A percentile compares a stretch with the other conserved stretches of the same genome.
phyloP scores from a whole-genome alignment of 805 yeast genomes.

The Candida andamanensis region DNA sequence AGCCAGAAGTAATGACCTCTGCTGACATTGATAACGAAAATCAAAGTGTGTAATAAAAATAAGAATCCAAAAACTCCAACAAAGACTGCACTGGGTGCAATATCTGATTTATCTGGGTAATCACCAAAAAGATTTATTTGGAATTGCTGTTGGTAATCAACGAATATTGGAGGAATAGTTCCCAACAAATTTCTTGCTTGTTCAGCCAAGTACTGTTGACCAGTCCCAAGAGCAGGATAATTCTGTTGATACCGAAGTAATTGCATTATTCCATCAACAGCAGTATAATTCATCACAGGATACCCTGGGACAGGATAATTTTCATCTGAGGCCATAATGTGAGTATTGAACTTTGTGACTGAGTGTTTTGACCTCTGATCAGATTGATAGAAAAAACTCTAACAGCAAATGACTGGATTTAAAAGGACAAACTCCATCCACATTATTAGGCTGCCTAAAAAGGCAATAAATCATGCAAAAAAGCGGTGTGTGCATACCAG shows the following conservation, averaged over 20 bases:
- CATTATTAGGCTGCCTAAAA: too few species aligned
- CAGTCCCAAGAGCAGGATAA: slow-evolving; percentile 29
- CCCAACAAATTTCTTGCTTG: slow-evolving; percentile 32
- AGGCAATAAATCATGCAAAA: too few species aligned
- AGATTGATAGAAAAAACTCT: too few species aligned
- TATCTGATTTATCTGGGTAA: slow-evolving; percentile 49
- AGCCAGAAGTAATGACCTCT: slow-evolving; percentile 61
- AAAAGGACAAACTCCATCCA: too few species aligned
- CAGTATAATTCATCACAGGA: slow-evolving; percentile 17
- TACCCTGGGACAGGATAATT: slow-evolving; percentile 7
- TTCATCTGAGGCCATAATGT: too few species aligned
- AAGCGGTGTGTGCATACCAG: too few species aligned
- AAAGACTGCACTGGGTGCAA: slow-evolving; percentile 58
- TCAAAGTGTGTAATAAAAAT: slow-evolving; percentile 38
- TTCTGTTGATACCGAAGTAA: slow-evolving; percentile 25
- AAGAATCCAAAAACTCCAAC: slow-evolving; percentile 48
- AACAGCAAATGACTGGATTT: too few species aligned
- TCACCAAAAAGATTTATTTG: slow-evolving; percentile 59
- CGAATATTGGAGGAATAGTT: slow-evolving; percentile 36
- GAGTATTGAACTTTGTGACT: too few species aligned
- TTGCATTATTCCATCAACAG: slow-evolving; percentile 25
- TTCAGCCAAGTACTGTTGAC: slow-evolving; percentile 19
- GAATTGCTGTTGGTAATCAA: slow-evolving; percentile 28
- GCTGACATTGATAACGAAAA: slow-evolving; percentile 44
- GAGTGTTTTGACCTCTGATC: too few species aligned